These are phyloP conservation scores for Fusarium abutilonis DNA, from an alignment of 2,329 filamentous ascomycete genomes.

Conservation along the genomic window DNA sequence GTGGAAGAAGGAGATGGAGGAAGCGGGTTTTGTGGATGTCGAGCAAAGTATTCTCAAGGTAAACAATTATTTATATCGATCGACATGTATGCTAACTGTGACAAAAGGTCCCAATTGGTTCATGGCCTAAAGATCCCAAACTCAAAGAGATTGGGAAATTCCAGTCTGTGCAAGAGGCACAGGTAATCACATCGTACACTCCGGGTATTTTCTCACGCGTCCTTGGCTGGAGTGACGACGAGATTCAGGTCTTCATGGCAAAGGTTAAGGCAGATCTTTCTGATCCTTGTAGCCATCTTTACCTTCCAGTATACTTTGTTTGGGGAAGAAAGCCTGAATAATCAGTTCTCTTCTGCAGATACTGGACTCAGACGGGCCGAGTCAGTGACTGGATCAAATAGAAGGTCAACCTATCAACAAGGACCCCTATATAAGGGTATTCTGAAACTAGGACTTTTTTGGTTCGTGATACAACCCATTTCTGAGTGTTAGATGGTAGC, in stretches of 20 bases:
- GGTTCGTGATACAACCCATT: no score
- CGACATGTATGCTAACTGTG: neutral
- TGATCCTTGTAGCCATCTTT: constrained; percentile 33
- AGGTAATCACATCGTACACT: constrained; percentile 34
- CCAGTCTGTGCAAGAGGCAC: constrained; percentile 28
- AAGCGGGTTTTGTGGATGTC: constrained; percentile 15
- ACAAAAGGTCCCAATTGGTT: no score
- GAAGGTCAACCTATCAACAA: no score
- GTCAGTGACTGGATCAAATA: no score
- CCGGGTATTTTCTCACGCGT: constrained; percentile 34
- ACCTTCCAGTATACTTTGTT: constrained; percentile 35
- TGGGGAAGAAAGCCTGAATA: constrained; percentile 33
- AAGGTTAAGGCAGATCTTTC: constrained; percentile 36
- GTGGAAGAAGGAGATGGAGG: constrained; percentile 21
- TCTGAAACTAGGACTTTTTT: no score
- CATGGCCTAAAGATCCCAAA: neutral
- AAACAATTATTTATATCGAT: rapidly evolving
- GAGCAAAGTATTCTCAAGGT: constrained; percentile 20
- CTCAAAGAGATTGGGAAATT: constrained; percentile 33
- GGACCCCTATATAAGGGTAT: no score
- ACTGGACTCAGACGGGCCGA: no score
- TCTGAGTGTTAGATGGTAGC: no score
- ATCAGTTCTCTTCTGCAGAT: neutral
- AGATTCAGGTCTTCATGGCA: constrained; percentile 37
- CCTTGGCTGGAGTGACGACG: constrained; percentile 34